Conservation (phyloP, 1,284 basidiomycete genomes). For the Pseudozyma thailandica region DNA sequence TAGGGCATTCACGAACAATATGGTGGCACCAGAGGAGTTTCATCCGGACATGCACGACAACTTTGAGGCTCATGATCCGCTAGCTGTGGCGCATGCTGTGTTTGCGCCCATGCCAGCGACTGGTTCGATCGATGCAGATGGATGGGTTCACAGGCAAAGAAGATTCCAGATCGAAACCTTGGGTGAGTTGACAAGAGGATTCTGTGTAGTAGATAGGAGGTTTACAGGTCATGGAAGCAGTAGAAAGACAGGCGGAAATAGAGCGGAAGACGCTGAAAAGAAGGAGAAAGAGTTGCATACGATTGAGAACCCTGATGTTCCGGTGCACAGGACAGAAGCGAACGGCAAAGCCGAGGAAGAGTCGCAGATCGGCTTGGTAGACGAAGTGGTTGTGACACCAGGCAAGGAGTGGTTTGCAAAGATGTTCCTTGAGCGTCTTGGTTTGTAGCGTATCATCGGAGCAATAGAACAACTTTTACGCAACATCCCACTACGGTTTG, state of each 20-base stretch:
- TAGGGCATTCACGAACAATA: conserved; percentile 60
- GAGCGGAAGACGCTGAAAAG: conserved; percentile 35
- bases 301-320: conserved; percentile 30
- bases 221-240: conserved; percentile 39
- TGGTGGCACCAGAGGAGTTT: conserved; percentile 52
- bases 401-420: conserved; percentile 55
- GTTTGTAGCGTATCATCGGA: neutral
- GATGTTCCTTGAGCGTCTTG: conserved; percentile 50
- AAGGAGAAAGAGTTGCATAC: conserved; percentile 9
- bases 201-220: conserved; percentile 59
- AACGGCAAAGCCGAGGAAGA: conserved; percentile 2
- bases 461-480: neutral
- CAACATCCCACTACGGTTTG: too few species aligned
- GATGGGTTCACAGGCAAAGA: conserved; percentile 36
- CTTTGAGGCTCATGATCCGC: conserved; percentile 63
- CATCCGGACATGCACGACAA: conserved; percentile 56
- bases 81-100: conserved; percentile 63
- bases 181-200: conserved; percentile 59
- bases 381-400: conserved; percentile 54
- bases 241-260: conserved; percentile 38
- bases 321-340: conserved; percentile 8
- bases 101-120: conserved; percentile 31
- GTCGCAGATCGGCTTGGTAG: conserved; percentile 31
- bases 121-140: conserved; percentile 1
- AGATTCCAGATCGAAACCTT: conserved; percentile 59